phyloP scores from a whole-genome alignment of 257 asterid genomes.

The Salvia miltiorrhiza region DNA sequence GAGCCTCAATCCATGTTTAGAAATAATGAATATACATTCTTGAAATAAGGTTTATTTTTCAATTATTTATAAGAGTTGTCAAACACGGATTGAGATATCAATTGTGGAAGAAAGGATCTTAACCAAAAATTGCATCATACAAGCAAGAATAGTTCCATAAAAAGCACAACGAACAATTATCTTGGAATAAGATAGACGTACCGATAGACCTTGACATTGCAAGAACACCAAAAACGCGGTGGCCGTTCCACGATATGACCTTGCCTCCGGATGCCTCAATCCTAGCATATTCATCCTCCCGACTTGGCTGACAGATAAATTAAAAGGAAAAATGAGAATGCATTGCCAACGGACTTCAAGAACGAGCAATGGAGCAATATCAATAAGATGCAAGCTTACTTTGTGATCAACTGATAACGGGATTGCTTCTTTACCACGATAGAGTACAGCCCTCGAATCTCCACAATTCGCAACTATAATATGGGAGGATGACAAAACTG shows the following conservation, averaged over 20 bases:
- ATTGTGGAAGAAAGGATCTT: neutral
- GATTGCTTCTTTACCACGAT: constrained; percentile 82
- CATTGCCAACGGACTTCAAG: neutral
- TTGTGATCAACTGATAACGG: constrained; percentile 75
- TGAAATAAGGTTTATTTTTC: neutral
- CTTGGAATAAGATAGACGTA: constrained; percentile 28
- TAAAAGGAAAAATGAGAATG: constrained; percentile 3
- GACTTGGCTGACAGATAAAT: constrained; percentile 48
- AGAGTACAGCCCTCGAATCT: constrained; percentile 89
- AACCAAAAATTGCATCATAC: neutral
- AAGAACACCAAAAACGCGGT: constrained; percentile 86
- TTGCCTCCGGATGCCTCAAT: constrained; percentile 91
- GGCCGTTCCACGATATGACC: constrained; percentile 92
- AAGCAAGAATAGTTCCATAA: neutral
- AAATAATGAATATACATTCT: neutral
- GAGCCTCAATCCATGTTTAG: neutral
- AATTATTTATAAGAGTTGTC: neutral
- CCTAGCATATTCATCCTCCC: constrained; percentile 84
- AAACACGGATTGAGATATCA: neutral
- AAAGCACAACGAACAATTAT: neutral
- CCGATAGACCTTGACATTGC: constrained; percentile 97
- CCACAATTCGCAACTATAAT: constrained; percentile 80
- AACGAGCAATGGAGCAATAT: neutral
- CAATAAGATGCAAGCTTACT: constrained; percentile 32
- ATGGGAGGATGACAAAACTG: constrained; percentile 70